Evolutionary conservation across 208 protist species (phyloP), one percentile per base, ranked within the genome.

Genomic region (Wallacemonas sp.): DNA sequence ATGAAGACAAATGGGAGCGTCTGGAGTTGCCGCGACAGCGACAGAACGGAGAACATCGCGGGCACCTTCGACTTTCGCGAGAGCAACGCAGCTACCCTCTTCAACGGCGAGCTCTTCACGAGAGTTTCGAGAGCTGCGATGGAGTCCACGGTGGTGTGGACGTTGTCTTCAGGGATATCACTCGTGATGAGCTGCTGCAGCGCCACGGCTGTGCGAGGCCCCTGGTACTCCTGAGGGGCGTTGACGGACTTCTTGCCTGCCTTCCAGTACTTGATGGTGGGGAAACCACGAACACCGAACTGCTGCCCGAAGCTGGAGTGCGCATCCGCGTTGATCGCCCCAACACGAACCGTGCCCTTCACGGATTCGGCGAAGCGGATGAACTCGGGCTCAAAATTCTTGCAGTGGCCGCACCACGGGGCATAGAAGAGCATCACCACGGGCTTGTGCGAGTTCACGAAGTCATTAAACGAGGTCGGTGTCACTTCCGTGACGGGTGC

Each of bases 401-500:
- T 95, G 89, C 97, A 99, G 80, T 98, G 96, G 14, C 96, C 96
- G 68, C 97, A 99, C 97, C 96, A 98, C 61, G 95, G 93, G 21
- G 94, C 94, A 65, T 98, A 98, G 64, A 98, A 98, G 65, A 97
- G 80, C 28, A 97, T 60, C 21, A 93, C 81, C 1, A 92, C 87
- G 5, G 93, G 93, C 62, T 97, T 97, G 79, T 97, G 93, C 1
- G 90, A 79, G n/a, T 84, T 66, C 0, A 96, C 56, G 66, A 96
- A 97, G 0, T n/a, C 19, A 26, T 53, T 36, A 22, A 97, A 70
- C 3, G 71, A 88, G 1, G 69, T 46, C 1, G 85, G 80, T 1
- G 77, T 93, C 36, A 97, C 77, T 74, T 95, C 85, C 22, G 70
- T 80, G 3, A 97, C 88, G 28, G 66, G 80, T 2, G 85, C 90